Evolutionary conservation across 805 yeast genomes (phyloP).

Genomic region (Saccharomycopsis synnaedendra): DNA sequence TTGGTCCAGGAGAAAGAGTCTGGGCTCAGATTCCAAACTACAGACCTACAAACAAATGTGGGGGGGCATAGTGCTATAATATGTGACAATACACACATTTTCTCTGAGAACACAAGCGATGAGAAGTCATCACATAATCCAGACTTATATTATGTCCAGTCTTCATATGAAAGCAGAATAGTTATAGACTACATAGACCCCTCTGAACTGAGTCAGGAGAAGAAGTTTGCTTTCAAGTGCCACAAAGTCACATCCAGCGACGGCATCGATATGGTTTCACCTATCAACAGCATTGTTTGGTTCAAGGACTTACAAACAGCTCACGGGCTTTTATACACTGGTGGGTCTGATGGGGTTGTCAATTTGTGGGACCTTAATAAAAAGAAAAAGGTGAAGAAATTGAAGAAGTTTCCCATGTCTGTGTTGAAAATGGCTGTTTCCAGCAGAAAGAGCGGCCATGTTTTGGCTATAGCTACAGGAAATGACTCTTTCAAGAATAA

Average conservation of each 20-base stretch:
- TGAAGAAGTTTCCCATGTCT: conserved; percentile 10
- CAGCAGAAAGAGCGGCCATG: conserved; percentile 1
- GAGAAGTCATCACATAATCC: neutral
- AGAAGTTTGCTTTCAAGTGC: conserved; percentile 16
- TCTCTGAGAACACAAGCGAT: neutral
- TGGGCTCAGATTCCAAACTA: conserved; percentile 13
- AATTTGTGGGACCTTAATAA: conserved; percentile 16
- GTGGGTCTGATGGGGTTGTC: conserved; percentile 16
- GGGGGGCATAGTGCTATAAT: neutral
- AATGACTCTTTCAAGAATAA: conserved; percentile 36
- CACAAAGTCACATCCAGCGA: conserved; percentile 12
- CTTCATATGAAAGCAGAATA: conserved; percentile 14
- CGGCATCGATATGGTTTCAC: conserved; percentile 11
- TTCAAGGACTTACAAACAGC: neutral
- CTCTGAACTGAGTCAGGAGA: conserved; percentile 2
- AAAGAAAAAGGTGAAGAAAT: conserved; percentile 15
- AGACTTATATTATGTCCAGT: conserved; percentile 9
- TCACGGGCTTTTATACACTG: conserved; percentile 13
- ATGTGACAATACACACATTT: neutral
- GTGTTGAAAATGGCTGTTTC: conserved; percentile 5
- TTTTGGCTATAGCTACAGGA: conserved; percentile 35
- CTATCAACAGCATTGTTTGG: conserved; percentile 12
- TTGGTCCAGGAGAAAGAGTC: conserved; percentile 8
- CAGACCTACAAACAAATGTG: conserved; percentile 2
- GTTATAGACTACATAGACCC: conserved; percentile 11